Conservation (phyloP, 2,329 filamentous ascomycete species). For the Thelonectria olida region DNA sequence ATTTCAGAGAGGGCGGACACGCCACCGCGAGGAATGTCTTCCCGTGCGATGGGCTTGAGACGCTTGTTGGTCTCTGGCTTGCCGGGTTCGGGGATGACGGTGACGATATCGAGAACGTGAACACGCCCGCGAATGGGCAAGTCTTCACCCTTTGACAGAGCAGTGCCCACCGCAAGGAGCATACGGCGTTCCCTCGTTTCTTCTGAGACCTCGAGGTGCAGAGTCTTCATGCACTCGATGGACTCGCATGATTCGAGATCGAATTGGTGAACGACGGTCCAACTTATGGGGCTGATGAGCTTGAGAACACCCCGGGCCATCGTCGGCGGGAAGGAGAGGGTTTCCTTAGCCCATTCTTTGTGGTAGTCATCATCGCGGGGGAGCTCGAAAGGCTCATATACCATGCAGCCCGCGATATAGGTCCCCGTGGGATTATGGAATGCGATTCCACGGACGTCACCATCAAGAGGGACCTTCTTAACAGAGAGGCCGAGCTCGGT, state of each 20-base stretch:
- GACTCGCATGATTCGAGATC: constrained; percentile 79
- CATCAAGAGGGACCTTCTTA: constrained; percentile 73
- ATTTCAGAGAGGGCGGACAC: constrained; percentile 88
- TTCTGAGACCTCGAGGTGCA: constrained; percentile 91
- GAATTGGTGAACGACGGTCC: constrained; percentile 80
- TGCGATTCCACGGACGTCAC: constrained; percentile 76
- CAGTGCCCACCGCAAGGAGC: constrained; percentile 85
- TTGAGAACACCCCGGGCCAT: constrained; percentile 78
- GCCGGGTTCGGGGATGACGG: constrained; percentile 89
- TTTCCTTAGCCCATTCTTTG: constrained; percentile 81
- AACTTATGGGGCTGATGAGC: constrained; percentile 79
- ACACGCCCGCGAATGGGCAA: constrained; percentile 85
- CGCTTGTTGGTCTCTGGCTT: constrained; percentile 86
- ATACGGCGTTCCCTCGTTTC: constrained; percentile 86
- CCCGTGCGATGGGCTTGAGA: constrained; percentile 85
- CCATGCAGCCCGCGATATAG: constrained; percentile 80
- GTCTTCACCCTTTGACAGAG: constrained; percentile 89
- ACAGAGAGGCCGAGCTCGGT: constrained; percentile 80
- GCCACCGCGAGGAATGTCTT: constrained; percentile 90
- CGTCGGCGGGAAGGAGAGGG: constrained; percentile 69
- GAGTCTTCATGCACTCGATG: constrained; percentile 81
- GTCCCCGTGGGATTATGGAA: constrained; percentile 80
- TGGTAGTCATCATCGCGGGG: constrained; percentile 88
- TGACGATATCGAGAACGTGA: constrained; percentile 90
- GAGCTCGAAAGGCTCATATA: constrained; percentile 77